Conservation (phyloP, 768 basidiomycete genomes). For the Boletus bicolor region DNA sequence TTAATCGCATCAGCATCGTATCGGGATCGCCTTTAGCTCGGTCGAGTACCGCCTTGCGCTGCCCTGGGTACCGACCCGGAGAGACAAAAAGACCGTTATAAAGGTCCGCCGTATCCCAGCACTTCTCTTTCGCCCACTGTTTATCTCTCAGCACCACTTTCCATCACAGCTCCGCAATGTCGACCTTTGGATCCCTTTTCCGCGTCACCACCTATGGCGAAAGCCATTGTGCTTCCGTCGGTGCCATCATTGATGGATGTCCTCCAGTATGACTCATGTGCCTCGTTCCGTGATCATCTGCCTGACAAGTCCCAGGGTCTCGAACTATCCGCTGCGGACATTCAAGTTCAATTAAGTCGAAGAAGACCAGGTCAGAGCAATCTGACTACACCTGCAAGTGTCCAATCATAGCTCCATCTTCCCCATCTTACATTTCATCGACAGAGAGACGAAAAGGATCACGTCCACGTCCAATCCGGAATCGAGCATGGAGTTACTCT, state of each 20-base stretch:
- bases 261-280: conserved; percentile 67
- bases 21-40: conserved; percentile 17
- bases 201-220: conserved; percentile 98
- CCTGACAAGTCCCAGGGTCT: conserved; percentile 60
- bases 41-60: conserved; percentile 24
- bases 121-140: neutral
- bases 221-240: conserved; percentile 95
- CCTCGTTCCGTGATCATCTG: conserved; percentile 7
- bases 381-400: conserved; percentile 88
- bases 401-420: neutral
- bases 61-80: conserved; percentile 7
- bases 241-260: conserved; percentile 96
- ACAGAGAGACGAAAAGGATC: conserved; percentile 93
- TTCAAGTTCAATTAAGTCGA: conserved; percentile 88
- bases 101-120: conserved; percentile 16
- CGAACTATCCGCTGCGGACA: conserved; percentile 71
- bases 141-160: conserved; percentile 14
- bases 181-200: conserved; percentile 87
- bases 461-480: conserved; percentile 91
- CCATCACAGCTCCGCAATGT: conserved; percentile 53
- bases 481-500: conserved; percentile 92
- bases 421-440: conserved; percentile 1
- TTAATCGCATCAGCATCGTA: neutral
- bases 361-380: conserved; percentile 94
- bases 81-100: conserved; percentile 10